A percentile compares a stretch with the other conserved stretches of the same genome.
Evolutionary conservation across 768 basidiomycete species (phyloP).

Genomic region (Hypholoma fasciculare): DNA sequence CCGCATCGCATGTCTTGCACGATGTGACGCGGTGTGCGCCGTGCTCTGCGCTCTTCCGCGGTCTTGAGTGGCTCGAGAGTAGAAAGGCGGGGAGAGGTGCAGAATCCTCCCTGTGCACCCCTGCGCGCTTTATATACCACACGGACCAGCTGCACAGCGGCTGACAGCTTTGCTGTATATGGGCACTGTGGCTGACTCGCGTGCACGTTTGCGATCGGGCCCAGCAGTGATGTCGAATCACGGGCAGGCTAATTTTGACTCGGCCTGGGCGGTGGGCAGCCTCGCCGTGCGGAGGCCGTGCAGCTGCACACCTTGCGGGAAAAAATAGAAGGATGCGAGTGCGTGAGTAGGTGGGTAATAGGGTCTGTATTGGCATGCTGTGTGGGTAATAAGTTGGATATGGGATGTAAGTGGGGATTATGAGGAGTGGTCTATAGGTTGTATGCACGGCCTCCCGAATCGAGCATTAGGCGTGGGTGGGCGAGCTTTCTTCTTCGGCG

Average conservation of each 20-base stretch:
- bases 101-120: not conserved
- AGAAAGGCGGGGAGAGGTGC: not conserved
- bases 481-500: conserved; percentile 23
- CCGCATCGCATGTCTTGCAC: too few relatives aligned
- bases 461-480: not conserved
- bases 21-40: too few relatives aligned
- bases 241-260: too few relatives aligned
- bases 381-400: not conserved
- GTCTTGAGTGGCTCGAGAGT: not conserved
- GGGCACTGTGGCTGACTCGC: too few relatives aligned
- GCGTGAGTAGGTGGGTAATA: too few relatives aligned
- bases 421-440: not conserved
- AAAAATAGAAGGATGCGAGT: too few relatives aligned
- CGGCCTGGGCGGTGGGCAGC: too few relatives aligned
- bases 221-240: too few relatives aligned
- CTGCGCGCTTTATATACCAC: not conserved
- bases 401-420: not conserved
- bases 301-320: too few relatives aligned
- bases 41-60: too few relatives aligned
- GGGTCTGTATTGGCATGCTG: not conserved
- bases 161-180: not conserved
- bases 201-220: too few relatives aligned
- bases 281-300: too few relatives aligned
- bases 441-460: not conserved
- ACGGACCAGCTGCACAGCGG: not conserved